These are phyloP conservation scores for Hexamita inflata DNA, from an alignment of 208 protist species.

Conservation along the genomic window DNA sequence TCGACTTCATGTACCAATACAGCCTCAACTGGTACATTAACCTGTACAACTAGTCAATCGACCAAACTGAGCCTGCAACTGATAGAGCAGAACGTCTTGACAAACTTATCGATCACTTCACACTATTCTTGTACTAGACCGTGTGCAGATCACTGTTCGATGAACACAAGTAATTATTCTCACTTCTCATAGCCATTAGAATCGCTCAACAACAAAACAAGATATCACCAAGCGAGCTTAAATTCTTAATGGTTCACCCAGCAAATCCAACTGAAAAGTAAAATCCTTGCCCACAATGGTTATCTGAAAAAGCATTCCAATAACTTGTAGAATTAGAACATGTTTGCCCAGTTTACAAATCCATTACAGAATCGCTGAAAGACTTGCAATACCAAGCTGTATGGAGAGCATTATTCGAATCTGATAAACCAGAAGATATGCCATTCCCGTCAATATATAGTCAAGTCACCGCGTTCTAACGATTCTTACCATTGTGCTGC, in stretches of 20 bases:
- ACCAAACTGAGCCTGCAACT: constrained; percentile 61
- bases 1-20: constrained; percentile 97
- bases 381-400: constrained; percentile 58
- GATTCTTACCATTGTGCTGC: constrained; percentile 76
- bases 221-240: constrained; percentile 62
- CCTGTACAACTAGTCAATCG: constrained; percentile 81
- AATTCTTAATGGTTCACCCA: constrained; percentile 66
- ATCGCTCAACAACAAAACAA: constrained; percentile 68
- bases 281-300: constrained; percentile 63
- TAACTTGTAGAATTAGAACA: constrained; percentile 64
- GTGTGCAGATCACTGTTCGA: constrained; percentile 93
- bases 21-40: constrained; percentile 83
- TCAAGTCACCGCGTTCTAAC: constrained; percentile 70
- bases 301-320: constrained; percentile 74
- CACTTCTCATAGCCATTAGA: constrained; percentile 83
- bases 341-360: constrained; percentile 61
- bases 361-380: constrained; percentile 59
- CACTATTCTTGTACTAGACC: constrained; percentile 82
- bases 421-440: constrained; percentile 59
- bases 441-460: constrained; percentile 61
- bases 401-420: constrained; percentile 66
- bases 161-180: constrained; percentile 87
- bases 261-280: constrained; percentile 48
- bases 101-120: constrained; percentile 85
- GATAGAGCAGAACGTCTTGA: constrained; percentile 69